Evolutionary conservation across 1,284 basidiomycete species (phyloP), one percentile per base, ranked within the genome.

Genomic region (Trichosporon asahii): DNA sequence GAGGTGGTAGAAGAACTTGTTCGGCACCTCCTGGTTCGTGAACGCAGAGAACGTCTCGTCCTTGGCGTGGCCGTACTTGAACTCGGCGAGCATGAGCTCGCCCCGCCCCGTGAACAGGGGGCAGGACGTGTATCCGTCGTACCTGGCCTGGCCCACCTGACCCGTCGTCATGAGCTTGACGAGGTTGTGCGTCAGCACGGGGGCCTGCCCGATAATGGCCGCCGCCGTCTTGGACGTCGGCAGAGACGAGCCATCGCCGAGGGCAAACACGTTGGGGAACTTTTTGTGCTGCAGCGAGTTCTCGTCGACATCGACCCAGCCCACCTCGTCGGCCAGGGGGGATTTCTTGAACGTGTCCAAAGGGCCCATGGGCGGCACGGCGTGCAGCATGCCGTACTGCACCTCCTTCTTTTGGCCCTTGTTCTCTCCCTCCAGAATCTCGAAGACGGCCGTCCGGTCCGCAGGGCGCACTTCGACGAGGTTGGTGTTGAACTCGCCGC

Each of bases 161-260:
- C 92, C 92, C 0, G 87, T 90, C 74, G 90, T 87, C 78, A 94
- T 85, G 57, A 92, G 84, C 35, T 88, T 88, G 81, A 89, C 90
- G 66, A 98, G 82, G 84, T 98, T 99, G 83, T 96, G 92, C 0
- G 91, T 89, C 65, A 98, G 86, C 1, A 99, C 90, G n/a, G 96
- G 96, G 0, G 92, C 90, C 82, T 99, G 93, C 0, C 89, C 89
- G 1, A 92, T 94, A 78, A 98, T 92, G 0, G 95, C 96, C 2
- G 96, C 95, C 0, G 92, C 93, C 0, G 96, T 99, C 87, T 97
- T 99, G 82, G 92, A 94, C 14, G 94, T 98, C 6, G 95, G 95
- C 57, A 97, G 85, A 66, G 90, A 93, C 29, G 93, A 92, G 74
- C 91, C 92, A 80, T 99, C 96, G 29, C 96, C 96, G 23, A 97